Percentiles rank a stretch among this genome's conserved stretches.
Conservation (phyloP, 345 rosid species). For the Rhodomyrtus tomentosa region DNA sequence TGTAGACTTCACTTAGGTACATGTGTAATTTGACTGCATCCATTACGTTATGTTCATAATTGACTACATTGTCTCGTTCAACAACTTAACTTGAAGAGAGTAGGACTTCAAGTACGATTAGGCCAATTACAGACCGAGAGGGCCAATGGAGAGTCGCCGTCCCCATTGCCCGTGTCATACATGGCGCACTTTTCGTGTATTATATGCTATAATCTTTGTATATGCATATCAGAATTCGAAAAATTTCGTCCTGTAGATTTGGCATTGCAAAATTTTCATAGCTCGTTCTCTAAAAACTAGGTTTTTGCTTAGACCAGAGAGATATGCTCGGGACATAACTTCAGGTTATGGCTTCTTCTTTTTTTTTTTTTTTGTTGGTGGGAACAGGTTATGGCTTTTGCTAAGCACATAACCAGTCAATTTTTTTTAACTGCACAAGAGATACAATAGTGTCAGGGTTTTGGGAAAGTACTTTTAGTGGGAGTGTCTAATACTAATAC, state of each 20-base stretch:
- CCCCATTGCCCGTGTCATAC: background rate
- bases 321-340: background rate
- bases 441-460: background rate
- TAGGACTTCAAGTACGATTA: accelerated
- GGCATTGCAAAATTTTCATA: background rate
- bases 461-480: background rate
- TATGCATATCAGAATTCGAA: background rate
- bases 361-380: no score
- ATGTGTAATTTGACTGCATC: background rate
- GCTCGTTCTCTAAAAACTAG: background rate
- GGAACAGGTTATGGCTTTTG: background rate
- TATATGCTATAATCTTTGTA: no score
- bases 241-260: accelerated
- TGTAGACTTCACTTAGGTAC: no score
- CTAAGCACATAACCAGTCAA: background rate
- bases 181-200: background rate
- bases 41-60: background rate
- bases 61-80: accelerated
- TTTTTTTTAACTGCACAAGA: background rate
- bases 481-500: background rate
- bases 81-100: accelerated
- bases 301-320: background rate
- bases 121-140: background rate
- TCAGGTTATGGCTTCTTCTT: background rate
- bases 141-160: accelerated